A percentile compares a stretch with the other conserved stretches of the same genome.
These are phyloP conservation scores for Irpex lacteus DNA, from an alignment of 1,284 basidiomycete species.

Conservation along the genomic window DNA sequence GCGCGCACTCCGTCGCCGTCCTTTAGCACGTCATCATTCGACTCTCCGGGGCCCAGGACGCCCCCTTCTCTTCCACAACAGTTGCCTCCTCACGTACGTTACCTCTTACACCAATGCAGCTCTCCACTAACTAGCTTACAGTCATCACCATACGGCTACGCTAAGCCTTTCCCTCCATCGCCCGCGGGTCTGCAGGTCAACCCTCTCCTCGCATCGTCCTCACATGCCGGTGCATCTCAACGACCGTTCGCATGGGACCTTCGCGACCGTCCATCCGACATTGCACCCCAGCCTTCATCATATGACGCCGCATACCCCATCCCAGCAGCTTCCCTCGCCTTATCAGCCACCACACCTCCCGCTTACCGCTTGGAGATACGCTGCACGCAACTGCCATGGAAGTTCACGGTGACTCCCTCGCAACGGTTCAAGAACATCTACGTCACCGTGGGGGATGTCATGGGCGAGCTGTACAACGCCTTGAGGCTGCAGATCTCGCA, in stretches of 20 bases:
- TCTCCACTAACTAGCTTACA: neutral
- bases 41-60: conserved; percentile 10
- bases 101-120: neutral
- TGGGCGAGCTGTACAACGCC: conserved; percentile 10
- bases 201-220: conserved; percentile 3
- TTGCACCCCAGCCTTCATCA: neutral
- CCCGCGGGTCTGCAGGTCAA: conserved; percentile 6
- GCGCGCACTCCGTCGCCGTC: conserved; percentile 13
- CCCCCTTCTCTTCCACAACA: conserved; percentile 4
- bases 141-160: neutral
- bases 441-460: conserved; percentile 15
- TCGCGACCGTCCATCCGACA: conserved; percentile 1
- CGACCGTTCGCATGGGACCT: conserved; percentile 14
- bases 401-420: conserved; percentile 6
- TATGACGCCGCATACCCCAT: conserved; percentile 5
- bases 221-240: neutral
- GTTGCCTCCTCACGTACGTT: neutral
- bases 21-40: conserved; percentile 6
- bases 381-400: conserved; percentile 10
- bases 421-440: conserved; percentile 6
- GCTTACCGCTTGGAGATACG: conserved; percentile 6
- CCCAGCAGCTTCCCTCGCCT: conserved; percentile 5
- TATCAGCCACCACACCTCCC: conserved; percentile 14
- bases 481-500: conserved; percentile 8
- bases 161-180: conserved; percentile 1